A percentile compares a stretch with the other conserved stretches of the same genome.
Conservation (phyloP, 2,329 filamentous ascomycete species). For the Cordyceps javanica region DNA sequence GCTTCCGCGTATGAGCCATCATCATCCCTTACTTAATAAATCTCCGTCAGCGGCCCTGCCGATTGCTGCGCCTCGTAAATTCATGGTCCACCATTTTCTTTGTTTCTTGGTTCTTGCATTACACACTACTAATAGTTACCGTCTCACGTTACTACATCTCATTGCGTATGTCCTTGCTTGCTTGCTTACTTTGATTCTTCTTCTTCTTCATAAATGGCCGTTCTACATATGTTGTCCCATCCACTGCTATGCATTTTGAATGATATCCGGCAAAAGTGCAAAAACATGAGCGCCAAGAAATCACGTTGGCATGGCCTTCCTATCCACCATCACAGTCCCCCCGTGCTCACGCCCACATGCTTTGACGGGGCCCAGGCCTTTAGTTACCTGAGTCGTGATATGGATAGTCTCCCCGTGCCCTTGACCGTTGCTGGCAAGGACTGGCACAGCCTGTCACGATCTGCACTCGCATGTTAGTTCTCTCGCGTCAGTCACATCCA, state of each 20-base stretch:
- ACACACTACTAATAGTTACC: neutral
- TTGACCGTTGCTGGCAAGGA: conserved; percentile 54
- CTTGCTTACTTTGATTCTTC: neutral
- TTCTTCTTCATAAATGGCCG: neutral
- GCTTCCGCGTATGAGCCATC: neutral
- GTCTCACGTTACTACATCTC: neutral
- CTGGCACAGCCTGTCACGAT: conserved; percentile 46
- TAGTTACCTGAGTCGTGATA: conserved; percentile 15
- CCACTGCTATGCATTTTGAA: conserved; percentile 2
- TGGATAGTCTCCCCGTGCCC: conserved; percentile 32
- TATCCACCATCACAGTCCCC: neutral
- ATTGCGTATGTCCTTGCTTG: neutral
- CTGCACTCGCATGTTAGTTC: conserved; percentile 30
- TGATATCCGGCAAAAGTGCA: neutral
- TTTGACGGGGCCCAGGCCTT: neutral
- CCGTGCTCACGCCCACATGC: neutral
- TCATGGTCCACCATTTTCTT: neutral
- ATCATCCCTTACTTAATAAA: too few species aligned
- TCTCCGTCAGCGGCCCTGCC: neutral
- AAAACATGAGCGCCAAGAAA: neutral
- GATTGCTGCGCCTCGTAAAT: neutral
- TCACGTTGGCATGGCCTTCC: neutral
- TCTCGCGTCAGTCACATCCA: neutral
- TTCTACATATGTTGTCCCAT: conserved; percentile 1
- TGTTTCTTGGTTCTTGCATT: neutral